Evolutionary conservation across 768 basidiomycete genomes (phyloP).

Genomic region (Amanita muscaria): DNA sequence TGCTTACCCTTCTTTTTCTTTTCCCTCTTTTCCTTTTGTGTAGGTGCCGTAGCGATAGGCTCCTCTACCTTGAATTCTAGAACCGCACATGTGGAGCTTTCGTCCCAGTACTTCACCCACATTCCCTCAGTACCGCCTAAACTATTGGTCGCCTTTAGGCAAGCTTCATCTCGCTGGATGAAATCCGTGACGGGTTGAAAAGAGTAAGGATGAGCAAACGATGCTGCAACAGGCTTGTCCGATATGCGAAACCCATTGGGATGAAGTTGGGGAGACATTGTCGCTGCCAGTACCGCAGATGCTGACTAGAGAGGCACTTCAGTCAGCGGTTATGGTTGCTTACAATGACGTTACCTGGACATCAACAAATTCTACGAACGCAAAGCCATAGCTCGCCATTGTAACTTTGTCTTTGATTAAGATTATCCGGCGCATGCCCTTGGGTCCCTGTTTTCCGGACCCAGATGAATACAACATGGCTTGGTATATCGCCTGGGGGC

Average conservation of each 20-base stretch:
- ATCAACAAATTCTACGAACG: conserved; percentile 89
- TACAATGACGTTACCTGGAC: conserved; percentile 45
- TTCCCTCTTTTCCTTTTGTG: conserved; percentile 41
- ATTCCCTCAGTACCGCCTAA: conserved; percentile 65
- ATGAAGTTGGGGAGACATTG: conserved; percentile 79
- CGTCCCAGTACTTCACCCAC: conserved; percentile 92
- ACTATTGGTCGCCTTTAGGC: conserved; percentile 53
- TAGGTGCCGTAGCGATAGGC: conserved; percentile 28
- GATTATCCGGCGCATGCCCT: conserved; percentile 81
- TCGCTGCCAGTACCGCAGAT: conserved; percentile 70
- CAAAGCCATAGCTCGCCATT: conserved; percentile 85
- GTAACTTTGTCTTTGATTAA: conserved; percentile 86
- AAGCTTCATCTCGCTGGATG: conserved; percentile 69
- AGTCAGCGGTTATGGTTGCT: conserved; percentile 7
- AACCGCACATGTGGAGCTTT: conserved; percentile 64
- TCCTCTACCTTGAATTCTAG: conserved; percentile 75
- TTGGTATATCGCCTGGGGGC: conserved; percentile 79
- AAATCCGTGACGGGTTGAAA: conserved; percentile 77
- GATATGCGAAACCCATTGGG: conserved; percentile 93
- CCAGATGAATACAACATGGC: conserved; percentile 80
- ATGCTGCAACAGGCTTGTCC: conserved; percentile 80
- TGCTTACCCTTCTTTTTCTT: conserved; percentile 56
- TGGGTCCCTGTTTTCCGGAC: conserved; percentile 66
- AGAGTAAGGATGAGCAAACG: conserved; percentile 87
- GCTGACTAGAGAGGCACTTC: conserved; percentile 51